A percentile compares a stretch with the other conserved stretches of the same genome.
Conservation (phyloP, 805 yeast genomes). For the Teunomyces barrocoloradensis region DNA sequence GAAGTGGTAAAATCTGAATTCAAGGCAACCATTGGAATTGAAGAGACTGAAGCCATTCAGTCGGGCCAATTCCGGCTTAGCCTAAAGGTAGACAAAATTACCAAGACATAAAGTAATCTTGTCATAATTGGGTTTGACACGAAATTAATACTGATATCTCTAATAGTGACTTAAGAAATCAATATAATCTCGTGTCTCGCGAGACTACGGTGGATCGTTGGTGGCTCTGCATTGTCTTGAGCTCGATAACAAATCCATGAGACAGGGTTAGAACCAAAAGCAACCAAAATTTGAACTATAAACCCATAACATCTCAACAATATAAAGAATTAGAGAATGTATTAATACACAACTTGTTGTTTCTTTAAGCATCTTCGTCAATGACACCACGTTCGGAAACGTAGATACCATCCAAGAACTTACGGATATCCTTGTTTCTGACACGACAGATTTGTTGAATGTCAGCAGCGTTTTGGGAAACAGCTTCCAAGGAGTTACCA, state of each 20-base stretch:
- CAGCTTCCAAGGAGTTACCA: slow-evolving; percentile 97
- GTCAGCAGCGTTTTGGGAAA: slow-evolving; percentile 98
- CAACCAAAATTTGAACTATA: slow-evolving; percentile 27
- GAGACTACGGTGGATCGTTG: slow-evolving; percentile 37
- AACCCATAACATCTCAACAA: slow-evolving; percentile 19
- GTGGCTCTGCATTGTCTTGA: slow-evolving; percentile 45
- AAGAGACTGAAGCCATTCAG: not conserved
- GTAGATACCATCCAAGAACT: slow-evolving; percentile 99
- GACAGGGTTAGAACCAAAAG: slow-evolving; percentile 17
- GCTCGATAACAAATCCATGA: slow-evolving; percentile 39
- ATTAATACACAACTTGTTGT: slow-evolving; percentile 18
- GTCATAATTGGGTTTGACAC: not conserved
- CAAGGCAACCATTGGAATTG: not conserved
- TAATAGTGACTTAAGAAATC: not conserved
- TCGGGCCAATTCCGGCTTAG: not conserved
- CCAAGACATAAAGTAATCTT: not conserved
- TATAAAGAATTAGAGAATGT: slow-evolving; percentile 19
- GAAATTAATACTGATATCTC: not conserved
- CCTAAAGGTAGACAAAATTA: not conserved
- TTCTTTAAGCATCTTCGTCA: slow-evolving; percentile 54
- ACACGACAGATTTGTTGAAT: slow-evolving; percentile 97
- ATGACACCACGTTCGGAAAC: slow-evolving; percentile 94
- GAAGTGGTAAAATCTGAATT: no score
- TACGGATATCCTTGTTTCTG: slow-evolving; percentile 99
- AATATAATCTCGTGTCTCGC: slow-evolving; percentile 16